These are phyloP conservation scores for Fomitopsis serialis DNA, from an alignment of 768 basidiomycete genomes.

Conservation along the genomic window DNA sequence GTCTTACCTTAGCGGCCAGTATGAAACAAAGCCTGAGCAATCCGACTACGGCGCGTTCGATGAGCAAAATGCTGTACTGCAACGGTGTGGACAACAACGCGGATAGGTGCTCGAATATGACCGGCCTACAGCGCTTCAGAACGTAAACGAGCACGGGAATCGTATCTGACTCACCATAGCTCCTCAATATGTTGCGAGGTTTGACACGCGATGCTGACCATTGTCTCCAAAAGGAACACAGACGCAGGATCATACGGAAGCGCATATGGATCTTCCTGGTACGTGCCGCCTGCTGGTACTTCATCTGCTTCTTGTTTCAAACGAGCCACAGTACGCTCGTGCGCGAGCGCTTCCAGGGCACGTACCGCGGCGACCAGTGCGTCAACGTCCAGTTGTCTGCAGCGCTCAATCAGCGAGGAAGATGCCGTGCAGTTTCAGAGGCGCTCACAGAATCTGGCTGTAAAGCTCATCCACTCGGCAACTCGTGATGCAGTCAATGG, in stretches of 20 bases:
- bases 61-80: slow-evolving; percentile 85
- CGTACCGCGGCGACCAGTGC: slow-evolving; percentile 80
- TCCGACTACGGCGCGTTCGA: slow-evolving; percentile 90
- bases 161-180: slow-evolving; percentile 58
- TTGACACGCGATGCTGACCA: slow-evolving; percentile 84
- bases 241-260: slow-evolving; percentile 94
- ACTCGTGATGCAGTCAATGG: slow-evolving; percentile 91
- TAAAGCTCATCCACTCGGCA: slow-evolving; percentile 95
- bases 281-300: slow-evolving; percentile 26
- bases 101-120: slow-evolving; percentile 90
- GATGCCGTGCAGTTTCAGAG: background rate
- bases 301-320: slow-evolving; percentile 70
- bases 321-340: slow-evolving; percentile 80
- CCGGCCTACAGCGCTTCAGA: slow-evolving; percentile 55
- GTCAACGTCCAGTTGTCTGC: slow-evolving; percentile 74
- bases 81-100: slow-evolving; percentile 69
- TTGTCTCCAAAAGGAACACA: slow-evolving; percentile 89
- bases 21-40: slow-evolving; percentile 81
- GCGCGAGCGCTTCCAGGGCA: slow-evolving; percentile 85
- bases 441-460: slow-evolving; percentile 80
- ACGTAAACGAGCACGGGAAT: background rate
- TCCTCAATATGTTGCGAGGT: slow-evolving; percentile 78
- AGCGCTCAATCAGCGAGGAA: background rate
- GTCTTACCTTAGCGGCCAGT: slow-evolving; percentile 70
- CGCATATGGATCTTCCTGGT: slow-evolving; percentile 40